phyloP scores from a whole-genome alignment of 192 early-diverging fungal species.

The Pecoramyces ruminantium region DNA sequence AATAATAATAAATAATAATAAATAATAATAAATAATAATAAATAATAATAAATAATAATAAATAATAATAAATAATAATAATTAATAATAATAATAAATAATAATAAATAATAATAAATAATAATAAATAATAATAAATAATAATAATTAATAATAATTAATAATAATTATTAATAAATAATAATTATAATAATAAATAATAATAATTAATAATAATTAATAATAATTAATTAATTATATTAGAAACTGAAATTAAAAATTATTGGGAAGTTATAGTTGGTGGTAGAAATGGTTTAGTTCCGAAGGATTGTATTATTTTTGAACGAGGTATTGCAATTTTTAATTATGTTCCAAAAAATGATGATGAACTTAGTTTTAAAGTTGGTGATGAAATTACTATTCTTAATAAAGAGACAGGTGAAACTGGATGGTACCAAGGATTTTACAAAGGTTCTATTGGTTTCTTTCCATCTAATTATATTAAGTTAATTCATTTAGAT shows the following conservation, averaged over 20 bases:
- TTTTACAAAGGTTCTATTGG: background rate
- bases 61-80: no score
- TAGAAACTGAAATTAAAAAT: background rate
- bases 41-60: no score
- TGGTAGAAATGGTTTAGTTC: background rate
- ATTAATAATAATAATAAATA: no score
- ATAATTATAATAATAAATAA: no score
- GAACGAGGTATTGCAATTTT: background rate
- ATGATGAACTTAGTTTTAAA: background rate
- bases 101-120: no score
- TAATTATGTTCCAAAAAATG: background rate
- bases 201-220: no score
- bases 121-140: no score
- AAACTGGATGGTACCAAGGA: background rate
- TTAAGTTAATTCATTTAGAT: background rate
- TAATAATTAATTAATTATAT: background rate
- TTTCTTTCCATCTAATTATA: background rate
- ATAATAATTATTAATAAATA: no score
- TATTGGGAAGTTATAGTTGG: background rate
- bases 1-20: no score
- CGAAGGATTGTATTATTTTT: background rate
- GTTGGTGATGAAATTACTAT: background rate
- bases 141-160: no score
- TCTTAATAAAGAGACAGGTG: background rate
- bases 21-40: no score